A percentile compares a stretch with the other conserved stretches of the same genome.
phyloP scores from a whole-genome alignment of 345 rosid species.

The Jatropha curcas region DNA sequence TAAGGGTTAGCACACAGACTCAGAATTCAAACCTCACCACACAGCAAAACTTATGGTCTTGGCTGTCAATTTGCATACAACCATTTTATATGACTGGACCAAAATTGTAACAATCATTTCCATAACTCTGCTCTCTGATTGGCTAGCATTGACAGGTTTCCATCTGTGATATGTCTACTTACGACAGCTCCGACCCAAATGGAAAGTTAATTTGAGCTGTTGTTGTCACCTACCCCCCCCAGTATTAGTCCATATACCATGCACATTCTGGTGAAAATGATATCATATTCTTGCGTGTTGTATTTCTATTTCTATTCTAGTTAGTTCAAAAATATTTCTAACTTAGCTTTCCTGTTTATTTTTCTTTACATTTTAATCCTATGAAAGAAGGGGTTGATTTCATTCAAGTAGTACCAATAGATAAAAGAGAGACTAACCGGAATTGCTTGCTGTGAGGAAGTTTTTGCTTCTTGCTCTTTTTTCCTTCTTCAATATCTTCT shows the following conservation, averaged over 20 bases:
- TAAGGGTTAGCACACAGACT: conserved; percentile 1
- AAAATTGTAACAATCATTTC: neutral
- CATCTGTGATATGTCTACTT: neutral
- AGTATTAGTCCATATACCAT: neutral
- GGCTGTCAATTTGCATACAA: neutral
- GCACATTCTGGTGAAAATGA: neutral
- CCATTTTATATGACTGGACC: neutral
- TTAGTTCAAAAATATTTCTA: too few relatives aligned
- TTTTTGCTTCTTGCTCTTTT: conserved; percentile 62
- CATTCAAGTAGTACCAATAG: neutral
- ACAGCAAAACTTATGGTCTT: neutral
- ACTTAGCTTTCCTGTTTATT: too few relatives aligned
- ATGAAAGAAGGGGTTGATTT: too few relatives aligned
- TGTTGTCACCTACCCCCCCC: conserved; percentile 9
- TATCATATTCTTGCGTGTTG: too few relatives aligned
- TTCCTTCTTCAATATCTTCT: conserved; percentile 47
- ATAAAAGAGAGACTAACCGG: conserved; percentile 45
- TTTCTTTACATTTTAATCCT: too few relatives aligned
- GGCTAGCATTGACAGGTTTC: neutral
- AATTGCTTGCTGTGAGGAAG: conserved; percentile 72
- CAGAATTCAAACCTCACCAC: neutral
- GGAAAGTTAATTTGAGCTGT: neutral
- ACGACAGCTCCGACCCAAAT: conserved; percentile 6
- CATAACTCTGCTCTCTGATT: conserved; percentile 7
- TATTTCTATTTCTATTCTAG: too few relatives aligned